Conservation (phyloP, 306 rosid genomes). For the Ammopiptanthus mongolicus region DNA sequence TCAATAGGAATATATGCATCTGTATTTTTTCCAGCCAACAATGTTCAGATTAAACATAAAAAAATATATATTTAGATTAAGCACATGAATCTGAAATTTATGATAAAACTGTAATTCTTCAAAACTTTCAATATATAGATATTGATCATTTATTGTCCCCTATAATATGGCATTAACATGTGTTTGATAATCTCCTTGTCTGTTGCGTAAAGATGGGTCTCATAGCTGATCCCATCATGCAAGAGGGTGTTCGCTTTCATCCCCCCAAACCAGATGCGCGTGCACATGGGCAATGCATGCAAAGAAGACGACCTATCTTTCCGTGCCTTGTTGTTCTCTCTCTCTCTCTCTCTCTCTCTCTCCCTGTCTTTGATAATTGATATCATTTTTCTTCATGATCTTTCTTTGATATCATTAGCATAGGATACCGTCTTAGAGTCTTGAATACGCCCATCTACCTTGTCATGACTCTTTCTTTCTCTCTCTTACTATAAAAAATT, state of each 20-base stretch:
- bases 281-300: conserved; percentile 34
- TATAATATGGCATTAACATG: conserved; percentile 31
- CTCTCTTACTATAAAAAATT: not conserved
- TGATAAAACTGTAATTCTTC: not conserved
- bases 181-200: conserved; percentile 26
- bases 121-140: not conserved
- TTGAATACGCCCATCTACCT: conserved; percentile 49
- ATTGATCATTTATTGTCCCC: not conserved
- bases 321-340: conserved; percentile 9
- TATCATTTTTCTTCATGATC: not conserved
- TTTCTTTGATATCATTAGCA: conserved; percentile 31
- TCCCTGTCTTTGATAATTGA: no score
- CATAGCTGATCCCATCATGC: not conserved
- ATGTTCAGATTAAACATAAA: no score
- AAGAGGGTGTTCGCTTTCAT: conserved; percentile 19
- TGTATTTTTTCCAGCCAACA: conserved; percentile 6
- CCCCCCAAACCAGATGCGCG: conserved; percentile 26
- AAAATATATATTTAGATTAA: not conserved
- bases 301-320: conserved; percentile 27
- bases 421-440: conserved; percentile 64
- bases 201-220: conserved; percentile 13
- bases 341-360: not conserved
- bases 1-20: not conserved
- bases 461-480: not conserved
- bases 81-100: conserved; percentile 2